Conservation (phyloP, 495 filamentous ascomycete species). For the Hyaloscypha finlandica region DNA sequence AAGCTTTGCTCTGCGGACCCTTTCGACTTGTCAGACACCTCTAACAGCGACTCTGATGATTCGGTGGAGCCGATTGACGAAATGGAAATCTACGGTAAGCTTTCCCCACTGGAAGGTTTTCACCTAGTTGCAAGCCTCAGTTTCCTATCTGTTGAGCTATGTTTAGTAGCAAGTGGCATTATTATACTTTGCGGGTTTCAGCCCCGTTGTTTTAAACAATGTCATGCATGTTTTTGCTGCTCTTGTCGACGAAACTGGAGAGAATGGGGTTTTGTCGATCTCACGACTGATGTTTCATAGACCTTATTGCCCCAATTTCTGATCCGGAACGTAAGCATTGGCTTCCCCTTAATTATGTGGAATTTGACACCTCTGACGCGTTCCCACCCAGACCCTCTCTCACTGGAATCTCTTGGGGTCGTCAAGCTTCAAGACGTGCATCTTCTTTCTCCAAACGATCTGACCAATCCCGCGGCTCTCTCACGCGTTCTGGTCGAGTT, state of each 20-base stretch:
- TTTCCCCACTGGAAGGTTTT: background rate
- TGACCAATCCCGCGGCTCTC: slow-evolving; percentile 49
- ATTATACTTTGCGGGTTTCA: slow-evolving; percentile 21
- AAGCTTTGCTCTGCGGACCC: slow-evolving; percentile 27
- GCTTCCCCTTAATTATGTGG: no score
- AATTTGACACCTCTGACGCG: no score
- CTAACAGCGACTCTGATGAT: slow-evolving; percentile 55
- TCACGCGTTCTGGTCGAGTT: slow-evolving; percentile 66
- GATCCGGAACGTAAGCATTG: slow-evolving; percentile 76
- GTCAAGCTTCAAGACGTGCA: slow-evolving; percentile 91
- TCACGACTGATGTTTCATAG: slow-evolving; percentile 54
- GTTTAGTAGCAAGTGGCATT: slow-evolving; percentile 7
- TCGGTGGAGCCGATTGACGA: slow-evolving; percentile 85
- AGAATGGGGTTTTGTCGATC: slow-evolving; percentile 29
- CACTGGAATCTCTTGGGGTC: slow-evolving; percentile 87
- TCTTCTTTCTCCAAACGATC: slow-evolving; percentile 60
- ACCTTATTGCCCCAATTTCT: slow-evolving; percentile 89
- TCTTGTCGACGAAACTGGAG: slow-evolving; percentile 2
- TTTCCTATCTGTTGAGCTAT: slow-evolving; percentile 7
- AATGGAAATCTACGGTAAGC: slow-evolving; percentile 89
- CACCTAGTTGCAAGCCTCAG: background rate
- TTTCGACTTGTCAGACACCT: slow-evolving; percentile 30
- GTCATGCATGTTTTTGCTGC: background rate
- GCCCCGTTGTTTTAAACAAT: slow-evolving; percentile 5
- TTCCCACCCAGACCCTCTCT: slow-evolving; percentile 57